These are phyloP conservation scores for Mortierella sp. DNA, from an alignment of 371 early-diverging fungal species.

Conservation along the genomic window DNA sequence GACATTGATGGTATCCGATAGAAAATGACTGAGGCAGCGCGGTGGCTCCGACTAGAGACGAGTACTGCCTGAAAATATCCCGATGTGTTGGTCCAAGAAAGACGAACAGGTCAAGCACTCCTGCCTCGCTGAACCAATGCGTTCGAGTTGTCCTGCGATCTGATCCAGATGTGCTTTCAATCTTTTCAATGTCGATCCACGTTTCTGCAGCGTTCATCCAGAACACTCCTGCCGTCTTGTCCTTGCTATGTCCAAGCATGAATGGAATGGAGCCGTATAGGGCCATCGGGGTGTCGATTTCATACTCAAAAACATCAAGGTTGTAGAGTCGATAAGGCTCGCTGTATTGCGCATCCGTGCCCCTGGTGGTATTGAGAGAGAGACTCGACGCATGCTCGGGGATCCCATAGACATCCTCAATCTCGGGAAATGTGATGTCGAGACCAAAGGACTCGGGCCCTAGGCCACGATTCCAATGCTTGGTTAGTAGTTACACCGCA, in stretches of 20 bases:
- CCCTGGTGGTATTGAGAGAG: conserved; percentile 88
- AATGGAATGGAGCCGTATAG: conserved; percentile 97
- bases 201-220: conserved; percentile 97
- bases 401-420: conserved; percentile 93
- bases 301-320: conserved; percentile 98
- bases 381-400: conserved; percentile 94
- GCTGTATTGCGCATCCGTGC: conserved; percentile 80
- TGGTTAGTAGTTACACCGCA: neutral
- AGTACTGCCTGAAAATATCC: conserved; percentile 82
- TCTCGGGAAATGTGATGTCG: conserved; percentile 91
- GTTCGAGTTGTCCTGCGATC: conserved; percentile 67
- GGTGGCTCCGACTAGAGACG: conserved; percentile 83
- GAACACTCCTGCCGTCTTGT: conserved; percentile 82
- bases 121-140: conserved; percentile 97
- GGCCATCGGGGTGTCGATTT: conserved; percentile 93
- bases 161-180: conserved; percentile 44
- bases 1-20: conserved; percentile 93
- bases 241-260: conserved; percentile 87
- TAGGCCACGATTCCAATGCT: conserved; percentile 24
- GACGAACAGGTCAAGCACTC: conserved; percentile 90
- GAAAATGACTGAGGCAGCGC: conserved; percentile 92
- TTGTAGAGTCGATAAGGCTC: conserved; percentile 98
- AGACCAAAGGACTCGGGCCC: conserved; percentile 94
- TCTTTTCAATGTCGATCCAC: conserved; percentile 95
- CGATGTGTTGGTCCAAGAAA: conserved; percentile 85